Evolutionary conservation across 164 flowering plant species (phyloP), one percentile per base, ranked within the genome.

Genomic region (Brasenia schreberi): DNA sequence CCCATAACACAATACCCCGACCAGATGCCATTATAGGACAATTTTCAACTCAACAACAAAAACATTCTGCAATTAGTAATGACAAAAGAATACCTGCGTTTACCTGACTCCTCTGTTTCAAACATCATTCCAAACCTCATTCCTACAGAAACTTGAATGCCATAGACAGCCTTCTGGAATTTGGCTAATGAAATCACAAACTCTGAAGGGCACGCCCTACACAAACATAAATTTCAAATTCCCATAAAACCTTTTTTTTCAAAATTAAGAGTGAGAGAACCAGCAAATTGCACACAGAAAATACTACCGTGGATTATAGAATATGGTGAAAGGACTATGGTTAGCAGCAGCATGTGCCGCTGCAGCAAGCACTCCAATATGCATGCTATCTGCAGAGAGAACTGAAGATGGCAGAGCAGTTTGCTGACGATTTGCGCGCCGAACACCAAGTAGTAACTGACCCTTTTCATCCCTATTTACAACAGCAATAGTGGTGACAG

Each of bases 101-200:
- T 95, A 43, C 94, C 81, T 4, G 97, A 95, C 78, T 95, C 99
- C 73, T 91, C 99, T 10, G 96, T 91, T 73, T 94, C 98, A 83
- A 94, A 91, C 98, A 94, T 91, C 97, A 95, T 95, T 23, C 97
- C 99, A 68, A 91, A 95, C 76, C 99, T 90, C 98, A 92, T 85
- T 43, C 98, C 99, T 68, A 81, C 78, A 11, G 99, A 87, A 56
- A 88, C 74, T 45, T 90, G 96, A 39, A 89, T 81, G 44, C 91
- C 87, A 71, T 77, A 86, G 10, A 88, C 80, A 66, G 94, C 73
- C 76, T 92, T 95, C 43, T 90, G 79, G 75, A 75, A 87, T 75
- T 80, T 92, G 14, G 79, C 70, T 68, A 89, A 67, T 27, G 96
- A 92, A 74, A 95, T 80, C 19, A 95, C 91, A 78, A 95, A 95